Conservation (phyloP, 345 rosid genomes). For the Eucalyptus cladocalyx region DNA sequence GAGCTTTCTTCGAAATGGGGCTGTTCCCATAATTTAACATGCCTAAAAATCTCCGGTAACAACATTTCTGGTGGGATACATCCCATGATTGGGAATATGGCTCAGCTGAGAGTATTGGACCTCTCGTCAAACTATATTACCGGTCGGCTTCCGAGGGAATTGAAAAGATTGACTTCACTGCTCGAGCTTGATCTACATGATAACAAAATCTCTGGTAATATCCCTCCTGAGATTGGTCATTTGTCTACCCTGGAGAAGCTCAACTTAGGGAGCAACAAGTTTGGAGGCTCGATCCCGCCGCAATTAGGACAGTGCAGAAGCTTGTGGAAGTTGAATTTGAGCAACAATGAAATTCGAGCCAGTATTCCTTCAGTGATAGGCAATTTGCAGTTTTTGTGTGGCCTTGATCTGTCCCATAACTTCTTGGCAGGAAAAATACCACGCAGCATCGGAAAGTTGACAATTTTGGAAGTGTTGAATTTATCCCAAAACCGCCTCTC, state of each 20-base stretch:
- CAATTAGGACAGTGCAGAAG: neutral
- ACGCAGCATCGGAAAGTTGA: neutral
- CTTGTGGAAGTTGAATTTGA: conserved; percentile 5
- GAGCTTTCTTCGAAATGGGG: neutral
- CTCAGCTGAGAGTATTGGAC: neutral
- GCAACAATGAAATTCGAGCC: neutral
- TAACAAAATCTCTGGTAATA: conserved; percentile 5
- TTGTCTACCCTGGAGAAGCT: neutral
- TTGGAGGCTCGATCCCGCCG: neutral
- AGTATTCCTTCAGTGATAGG: neutral
- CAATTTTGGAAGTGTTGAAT: neutral
- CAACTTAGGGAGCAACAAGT: neutral
- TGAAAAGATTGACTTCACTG: neutral
- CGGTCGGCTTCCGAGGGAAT: neutral
- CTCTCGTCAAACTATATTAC: neutral
- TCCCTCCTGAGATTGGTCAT: conserved; percentile 4
- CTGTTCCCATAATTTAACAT: neutral
- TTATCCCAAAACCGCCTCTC: conserved; percentile 10
- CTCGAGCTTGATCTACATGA: neutral
- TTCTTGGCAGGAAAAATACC: neutral
- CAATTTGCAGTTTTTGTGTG: neutral
- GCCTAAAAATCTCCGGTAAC: neutral
- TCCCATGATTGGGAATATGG: neutral
- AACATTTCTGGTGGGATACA: neutral
- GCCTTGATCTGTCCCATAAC: neutral